Evolutionary conservation across 352 stramenopile genomes (phyloP), one percentile per base, ranked within the genome.

Genomic region (Peronosclerospora sorghi): DNA sequence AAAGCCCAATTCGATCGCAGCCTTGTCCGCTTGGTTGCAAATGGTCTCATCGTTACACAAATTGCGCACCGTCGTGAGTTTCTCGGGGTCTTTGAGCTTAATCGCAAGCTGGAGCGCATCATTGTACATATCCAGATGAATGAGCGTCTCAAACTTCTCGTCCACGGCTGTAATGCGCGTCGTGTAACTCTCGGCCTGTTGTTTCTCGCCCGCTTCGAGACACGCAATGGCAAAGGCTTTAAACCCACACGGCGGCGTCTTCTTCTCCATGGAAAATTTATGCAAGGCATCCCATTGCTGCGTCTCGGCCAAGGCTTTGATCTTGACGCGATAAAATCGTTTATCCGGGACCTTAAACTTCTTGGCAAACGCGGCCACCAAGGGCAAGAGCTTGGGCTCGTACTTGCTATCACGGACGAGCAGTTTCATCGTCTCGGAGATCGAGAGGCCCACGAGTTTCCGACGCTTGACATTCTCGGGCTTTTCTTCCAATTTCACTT

Each of bases 261-360:
- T 90, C 67, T 87, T 87, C 53, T 90, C 78, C 48, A 74, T 66
- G 20, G 78, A 90, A 32, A 90, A 87, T 51, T 90, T 90, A 41
- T 87, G 78, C 35, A 96, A 65, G 19, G 72, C 66, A 50, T 89
- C 80, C 82, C 84, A 96, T 35, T 96, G 79, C 10, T 70, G 63
- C 10, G 71, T 91, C 45, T 91, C 73, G 4, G 78, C 78, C 4
- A 94, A 59, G 24, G 82, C 83, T 41, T 86, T 81, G 47, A 95
- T 95, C 58, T 95, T 95, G 29, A 94, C 76, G 46, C 85, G 77
- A 54, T 90, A 96, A 35, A 93, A 85, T 6, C 79, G 77, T 62
- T 96, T 95, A 45, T 95, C 84, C 0, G 84, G 76, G 5, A 96
- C 76, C 28, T 93, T 92, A 54, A 94, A 94, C 49, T 86, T 90